Conservation (phyloP, 345 rosid species). For the Rubroshorea leprosula region DNA sequence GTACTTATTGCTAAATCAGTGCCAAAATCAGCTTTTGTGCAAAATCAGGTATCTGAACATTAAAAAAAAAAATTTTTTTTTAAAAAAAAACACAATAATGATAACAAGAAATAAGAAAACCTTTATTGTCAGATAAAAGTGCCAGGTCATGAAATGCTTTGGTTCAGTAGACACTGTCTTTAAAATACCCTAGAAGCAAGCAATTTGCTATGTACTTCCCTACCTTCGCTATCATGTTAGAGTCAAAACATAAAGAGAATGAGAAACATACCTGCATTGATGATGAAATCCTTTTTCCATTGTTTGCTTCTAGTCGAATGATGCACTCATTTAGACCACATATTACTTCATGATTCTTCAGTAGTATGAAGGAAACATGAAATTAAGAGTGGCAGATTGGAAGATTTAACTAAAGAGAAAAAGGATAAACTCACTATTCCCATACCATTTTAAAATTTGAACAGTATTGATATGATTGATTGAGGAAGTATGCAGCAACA, state of each 20-base stretch:
- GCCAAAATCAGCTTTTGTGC: slow-evolving; percentile 73
- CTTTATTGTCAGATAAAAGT: slow-evolving; percentile 5
- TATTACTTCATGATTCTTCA: slow-evolving; percentile 69
- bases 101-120: not conserved
- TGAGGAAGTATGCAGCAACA: slow-evolving; percentile 87
- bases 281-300: slow-evolving; percentile 61
- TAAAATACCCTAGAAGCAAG: too few relatives aligned
- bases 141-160: too few relatives aligned
- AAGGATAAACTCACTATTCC: slow-evolving; percentile 7
- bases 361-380: slow-evolving; percentile 10
- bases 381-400: slow-evolving; percentile 6
- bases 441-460: slow-evolving; percentile 70
- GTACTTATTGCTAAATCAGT: slow-evolving; percentile 78
- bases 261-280: slow-evolving; percentile 67
- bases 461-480: slow-evolving; percentile 73
- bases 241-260: too few relatives aligned
- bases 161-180: too few relatives aligned
- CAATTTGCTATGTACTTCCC: too few relatives aligned
- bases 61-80: too few relatives aligned
- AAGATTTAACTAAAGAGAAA: not conserved
- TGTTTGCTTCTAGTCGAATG: slow-evolving; percentile 74
- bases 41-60: slow-evolving; percentile 69
- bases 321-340: slow-evolving; percentile 90
- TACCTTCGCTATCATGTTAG: too few relatives aligned
- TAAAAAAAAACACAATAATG: too few relatives aligned